Conservation (phyloP, 768 basidiomycete species). For the Russula sp. region DNA sequence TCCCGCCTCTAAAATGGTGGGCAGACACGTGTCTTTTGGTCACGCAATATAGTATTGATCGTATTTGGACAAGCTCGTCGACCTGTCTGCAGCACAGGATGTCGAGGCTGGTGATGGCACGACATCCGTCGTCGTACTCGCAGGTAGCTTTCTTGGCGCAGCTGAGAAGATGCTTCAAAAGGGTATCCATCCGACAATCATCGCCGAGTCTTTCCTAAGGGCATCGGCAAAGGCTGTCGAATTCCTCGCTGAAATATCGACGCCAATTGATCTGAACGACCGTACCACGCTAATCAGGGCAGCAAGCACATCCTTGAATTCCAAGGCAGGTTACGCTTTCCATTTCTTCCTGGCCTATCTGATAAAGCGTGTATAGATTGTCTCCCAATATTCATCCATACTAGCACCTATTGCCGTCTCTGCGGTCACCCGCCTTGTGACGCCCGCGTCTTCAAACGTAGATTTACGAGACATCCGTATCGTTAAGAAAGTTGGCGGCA, state of each 20-base stretch:
- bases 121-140: constrained; percentile 94
- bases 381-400: constrained; percentile 97
- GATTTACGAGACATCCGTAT: constrained; percentile 94
- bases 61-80: constrained; percentile 65
- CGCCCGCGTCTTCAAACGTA: constrained; percentile 86
- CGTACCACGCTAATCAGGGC: constrained; percentile 80
- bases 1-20: constrained; percentile 98
- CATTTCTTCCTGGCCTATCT: neutral
- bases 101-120: constrained; percentile 98
- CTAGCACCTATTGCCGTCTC: constrained; percentile 98
- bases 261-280: constrained; percentile 87
- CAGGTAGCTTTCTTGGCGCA: constrained; percentile 86
- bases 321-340: constrained; percentile 57
- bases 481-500: constrained; percentile 98
- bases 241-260: constrained; percentile 87
- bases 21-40: neutral
- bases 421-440: constrained; percentile 88
- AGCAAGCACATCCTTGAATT: constrained; percentile 92
- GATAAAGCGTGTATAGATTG: constrained; percentile 55
- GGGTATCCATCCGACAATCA: constrained; percentile 96
- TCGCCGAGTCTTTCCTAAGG: constrained; percentile 91
- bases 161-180: constrained; percentile 96
- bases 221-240: constrained; percentile 93
- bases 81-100: constrained; percentile 96
- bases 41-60: neutral